Conservation (phyloP, 1,284 basidiomycete genomes). For the Heterobasidion occidentale region DNA sequence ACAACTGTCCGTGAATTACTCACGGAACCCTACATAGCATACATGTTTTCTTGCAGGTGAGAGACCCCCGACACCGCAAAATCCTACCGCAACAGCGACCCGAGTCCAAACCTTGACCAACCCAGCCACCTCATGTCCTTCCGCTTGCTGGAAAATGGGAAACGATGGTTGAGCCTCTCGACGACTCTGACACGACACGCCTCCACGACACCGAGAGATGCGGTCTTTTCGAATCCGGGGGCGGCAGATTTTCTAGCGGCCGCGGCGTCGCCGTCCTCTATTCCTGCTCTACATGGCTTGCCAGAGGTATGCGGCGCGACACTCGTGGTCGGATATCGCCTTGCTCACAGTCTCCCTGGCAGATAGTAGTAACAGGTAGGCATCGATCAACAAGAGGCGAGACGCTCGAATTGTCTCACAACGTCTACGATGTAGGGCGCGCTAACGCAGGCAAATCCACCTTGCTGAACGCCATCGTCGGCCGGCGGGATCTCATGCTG, state of each 20-base stretch:
- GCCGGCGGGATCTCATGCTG: conserved; percentile 44
- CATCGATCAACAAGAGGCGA: neutral
- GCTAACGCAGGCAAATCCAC: conserved; percentile 72
- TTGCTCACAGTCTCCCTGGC: conserved; percentile 26
- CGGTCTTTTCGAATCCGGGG: conserved; percentile 26
- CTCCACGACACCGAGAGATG: neutral
- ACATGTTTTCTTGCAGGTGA: no score
- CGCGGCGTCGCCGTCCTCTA: conserved; percentile 27
- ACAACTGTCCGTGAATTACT: no score
- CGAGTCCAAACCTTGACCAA: no score
- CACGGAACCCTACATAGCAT: no score
- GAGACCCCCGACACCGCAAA: no score
- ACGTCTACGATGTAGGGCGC: conserved; percentile 20
- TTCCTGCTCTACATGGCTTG: conserved; percentile 36
- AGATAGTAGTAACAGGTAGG: conserved; percentile 26
- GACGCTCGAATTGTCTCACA: no score
- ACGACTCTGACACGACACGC: neutral
- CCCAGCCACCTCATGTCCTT: no score
- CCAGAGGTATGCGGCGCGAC: conserved; percentile 35
- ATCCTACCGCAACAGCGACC: no score
- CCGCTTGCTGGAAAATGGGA: no score
- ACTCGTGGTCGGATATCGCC: neutral
- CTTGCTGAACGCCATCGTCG: conserved; percentile 60
- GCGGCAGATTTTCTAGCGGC: conserved; percentile 39
- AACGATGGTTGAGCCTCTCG: no score